Percentiles rank a stretch among this genome's conserved stretches.
These are phyloP conservation scores for Paramyrothecium sp. DNA, from an alignment of 2,329 filamentous ascomycete genomes.

Conservation along the genomic window DNA sequence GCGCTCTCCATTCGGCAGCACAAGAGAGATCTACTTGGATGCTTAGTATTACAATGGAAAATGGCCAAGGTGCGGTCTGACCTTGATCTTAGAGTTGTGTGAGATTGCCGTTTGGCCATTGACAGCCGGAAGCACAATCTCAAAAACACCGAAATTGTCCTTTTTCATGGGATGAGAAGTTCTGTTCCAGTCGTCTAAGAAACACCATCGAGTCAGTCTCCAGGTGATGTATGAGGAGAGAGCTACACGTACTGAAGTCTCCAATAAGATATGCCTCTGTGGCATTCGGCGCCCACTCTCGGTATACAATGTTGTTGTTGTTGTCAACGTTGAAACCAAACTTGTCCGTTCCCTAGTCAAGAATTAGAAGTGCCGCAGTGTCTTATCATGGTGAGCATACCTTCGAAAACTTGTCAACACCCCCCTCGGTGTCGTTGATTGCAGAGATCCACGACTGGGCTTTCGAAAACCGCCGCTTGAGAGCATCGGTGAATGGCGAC, in stretches of 20 bases:
- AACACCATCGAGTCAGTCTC: slow-evolving; percentile 12
- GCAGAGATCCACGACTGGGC: slow-evolving; percentile 84
- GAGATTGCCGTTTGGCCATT: slow-evolving; percentile 76
- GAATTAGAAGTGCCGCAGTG: not conserved
- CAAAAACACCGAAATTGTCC: slow-evolving; percentile 82
- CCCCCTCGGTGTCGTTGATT: slow-evolving; percentile 81
- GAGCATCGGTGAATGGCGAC: slow-evolving; percentile 74
- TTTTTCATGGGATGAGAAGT: slow-evolving; percentile 84
- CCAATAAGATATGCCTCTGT: slow-evolving; percentile 82
- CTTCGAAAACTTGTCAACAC: slow-evolving; percentile 86
- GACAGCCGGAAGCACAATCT: slow-evolving; percentile 72
- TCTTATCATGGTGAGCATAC: slow-evolving; percentile 40
- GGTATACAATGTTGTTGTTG: slow-evolving; percentile 84
- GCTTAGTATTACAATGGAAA: slow-evolving; percentile 6
- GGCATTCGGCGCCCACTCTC: slow-evolving; percentile 96
- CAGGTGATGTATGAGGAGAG: slow-evolving; percentile 10
- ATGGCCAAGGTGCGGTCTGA: slow-evolving; percentile 31
- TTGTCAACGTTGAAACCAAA: slow-evolving; percentile 82
- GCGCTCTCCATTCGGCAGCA: slow-evolving; percentile 73
- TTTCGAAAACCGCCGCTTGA: slow-evolving; percentile 75
- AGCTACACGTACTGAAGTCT: slow-evolving; percentile 74
- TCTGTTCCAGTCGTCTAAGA: slow-evolving; percentile 78
- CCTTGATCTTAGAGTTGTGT: slow-evolving; percentile 97
- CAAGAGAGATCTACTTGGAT: slow-evolving; percentile 71
- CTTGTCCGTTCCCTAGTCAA: slow-evolving; percentile 72